A percentile compares a stretch with the other conserved stretches of the same genome.
These are phyloP conservation scores for Phoenix roebelenii DNA, from an alignment of 176 grass and related monocot species.

Conservation along the genomic window DNA sequence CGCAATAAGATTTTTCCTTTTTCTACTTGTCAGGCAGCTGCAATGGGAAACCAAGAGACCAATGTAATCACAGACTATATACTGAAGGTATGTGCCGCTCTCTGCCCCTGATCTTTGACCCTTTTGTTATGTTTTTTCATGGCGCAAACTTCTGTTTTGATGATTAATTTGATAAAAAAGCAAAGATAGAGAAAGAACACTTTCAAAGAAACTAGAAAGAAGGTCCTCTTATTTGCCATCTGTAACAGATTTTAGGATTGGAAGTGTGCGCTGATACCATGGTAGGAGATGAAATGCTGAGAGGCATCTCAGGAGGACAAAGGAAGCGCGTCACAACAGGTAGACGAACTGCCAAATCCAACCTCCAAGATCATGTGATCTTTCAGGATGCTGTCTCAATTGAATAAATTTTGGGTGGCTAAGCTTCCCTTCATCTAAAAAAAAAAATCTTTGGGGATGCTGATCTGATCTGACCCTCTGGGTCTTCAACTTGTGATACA, in stretches of 20 bases:
- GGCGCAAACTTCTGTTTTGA: background rate
- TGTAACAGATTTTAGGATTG: constrained; percentile 53
- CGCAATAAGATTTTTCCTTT: no score
- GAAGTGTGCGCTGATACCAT: constrained; percentile 78
- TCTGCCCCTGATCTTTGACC: no score
- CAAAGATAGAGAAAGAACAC: no score
- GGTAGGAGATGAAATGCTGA: constrained; percentile 66
- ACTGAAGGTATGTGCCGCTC: constrained; percentile 39
- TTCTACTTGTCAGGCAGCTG: constrained; percentile 33
- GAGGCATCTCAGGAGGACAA: constrained; percentile 78
- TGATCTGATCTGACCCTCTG: no score
- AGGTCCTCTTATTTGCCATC: constrained; percentile 1
- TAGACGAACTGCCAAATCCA: constrained; percentile 18
- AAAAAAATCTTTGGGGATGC: no score
- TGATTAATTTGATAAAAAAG: background rate
- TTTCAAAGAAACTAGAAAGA: no score
- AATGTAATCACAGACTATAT: constrained; percentile 75
- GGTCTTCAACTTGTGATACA: no score
- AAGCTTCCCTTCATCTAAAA: no score
- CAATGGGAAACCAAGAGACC: constrained; percentile 59
- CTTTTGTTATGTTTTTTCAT: no score
- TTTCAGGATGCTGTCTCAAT: background rate
- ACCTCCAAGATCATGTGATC: background rate
- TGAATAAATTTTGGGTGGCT: no score
- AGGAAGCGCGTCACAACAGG: constrained; percentile 90